Evolutionary conservation across 2,329 filamentous ascomycete genomes (phyloP).

Genomic region (Venturia nashicola): DNA sequence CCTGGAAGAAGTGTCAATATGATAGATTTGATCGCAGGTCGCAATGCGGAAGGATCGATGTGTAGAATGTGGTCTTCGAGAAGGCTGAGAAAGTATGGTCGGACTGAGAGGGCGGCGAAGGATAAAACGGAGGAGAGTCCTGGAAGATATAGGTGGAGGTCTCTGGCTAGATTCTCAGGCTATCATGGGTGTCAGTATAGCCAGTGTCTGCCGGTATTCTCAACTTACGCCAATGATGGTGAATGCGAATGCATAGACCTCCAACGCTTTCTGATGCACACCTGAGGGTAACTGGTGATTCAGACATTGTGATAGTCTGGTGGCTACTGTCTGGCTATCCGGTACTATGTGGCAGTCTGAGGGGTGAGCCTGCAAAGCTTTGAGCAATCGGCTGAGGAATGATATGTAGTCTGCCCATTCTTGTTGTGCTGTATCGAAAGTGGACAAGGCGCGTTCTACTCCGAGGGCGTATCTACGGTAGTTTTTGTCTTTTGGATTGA

Average conservation of each 20-base stretch:
- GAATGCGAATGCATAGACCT: constrained; percentile 88
- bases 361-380: constrained; percentile 84
- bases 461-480: constrained; percentile 83
- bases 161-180: constrained; percentile 62
- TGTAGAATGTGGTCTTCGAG: constrained; percentile 69
- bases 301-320: constrained; percentile 86
- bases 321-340: constrained; percentile 70
- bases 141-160: constrained; percentile 79
- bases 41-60: constrained; percentile 56
- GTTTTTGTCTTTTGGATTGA: constrained; percentile 48
- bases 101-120: constrained; percentile 86
- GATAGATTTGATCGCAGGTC: constrained; percentile 82
- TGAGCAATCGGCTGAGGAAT: constrained; percentile 80
- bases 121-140: constrained; percentile 81
- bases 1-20: constrained; percentile 83
- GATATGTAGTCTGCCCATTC: constrained; percentile 99
- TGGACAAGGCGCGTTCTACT: constrained; percentile 72
- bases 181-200: constrained; percentile 16
- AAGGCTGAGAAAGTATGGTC: constrained; percentile 72
- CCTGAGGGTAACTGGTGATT: constrained; percentile 88
- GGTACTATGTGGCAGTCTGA: constrained; percentile 57
- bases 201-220: neutral
- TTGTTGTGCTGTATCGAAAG: constrained; percentile 87
- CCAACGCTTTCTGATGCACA: constrained; percentile 92
- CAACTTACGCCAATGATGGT: constrained; percentile 58